Evolutionary conservation across 1,284 basidiomycete species (phyloP), one percentile per base, ranked within the genome.

Genomic region (Pascua sp.): DNA sequence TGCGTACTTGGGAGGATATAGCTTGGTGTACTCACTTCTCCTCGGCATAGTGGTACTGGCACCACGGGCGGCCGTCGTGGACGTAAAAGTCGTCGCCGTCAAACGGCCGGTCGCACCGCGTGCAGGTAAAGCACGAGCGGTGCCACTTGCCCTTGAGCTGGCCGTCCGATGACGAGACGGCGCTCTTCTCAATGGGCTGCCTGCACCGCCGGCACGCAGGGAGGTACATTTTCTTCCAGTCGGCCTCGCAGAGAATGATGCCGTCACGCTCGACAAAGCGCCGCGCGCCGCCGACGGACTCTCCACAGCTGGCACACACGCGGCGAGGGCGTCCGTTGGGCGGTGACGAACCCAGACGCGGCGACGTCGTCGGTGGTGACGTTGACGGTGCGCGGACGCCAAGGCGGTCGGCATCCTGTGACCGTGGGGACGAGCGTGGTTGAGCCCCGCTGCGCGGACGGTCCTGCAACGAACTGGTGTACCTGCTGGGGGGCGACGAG

Each of bases 101-200:
- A 79, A 94, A 94, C 1, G 89, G 86, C 85, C 86, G 85, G 68
- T 89, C 84, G 75, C 91, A 94, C 4, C 80, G 83, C 62, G 85
- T 81, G 75, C 91, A 94, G 65, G 86, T 90, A 72, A 94, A 94
- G 78, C 91, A 94, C 44, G 86, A 85, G 54, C 85, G 84, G 72
- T 93, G 91, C 76, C 92, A 93, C 75, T 93, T 93, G 60, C 91
- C 91, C 77, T 92, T 92, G 50, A 94, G 81, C 75, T 93, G 91
- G 1, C 91, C 91, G 69, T 94, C 91, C 9, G 87, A 85, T 11
- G 87, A 89, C 40, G 88, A 91, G n/a, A 94, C 89, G 16, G 91
- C 91, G 64, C 88, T 86, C 64, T 86, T 91, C 79, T 94, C 91
- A 51, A 94, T 94, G 0, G 88, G 85, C 38, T 86, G 70, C 67